Conservation (phyloP, 768 basidiomycete genomes). For the Chalciporus pseudorubinellus region DNA sequence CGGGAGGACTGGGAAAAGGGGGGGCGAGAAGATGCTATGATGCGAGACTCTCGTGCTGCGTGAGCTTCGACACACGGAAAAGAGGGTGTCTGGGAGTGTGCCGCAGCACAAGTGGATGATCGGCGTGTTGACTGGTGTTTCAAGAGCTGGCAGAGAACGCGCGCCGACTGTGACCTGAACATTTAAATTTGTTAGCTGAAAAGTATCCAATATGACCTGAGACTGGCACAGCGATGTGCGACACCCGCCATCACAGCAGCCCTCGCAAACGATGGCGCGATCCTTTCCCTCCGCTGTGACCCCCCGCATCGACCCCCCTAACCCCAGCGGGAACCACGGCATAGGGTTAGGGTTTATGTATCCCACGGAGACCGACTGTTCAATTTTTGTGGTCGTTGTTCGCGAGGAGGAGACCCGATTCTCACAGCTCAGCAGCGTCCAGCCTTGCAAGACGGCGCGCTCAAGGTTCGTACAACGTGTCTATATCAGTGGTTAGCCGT, state of each 20-base stretch:
- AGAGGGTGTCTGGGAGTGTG: conserved; percentile 21
- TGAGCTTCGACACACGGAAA: conserved; percentile 88
- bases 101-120: background rate
- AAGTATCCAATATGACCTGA: too few species aligned
- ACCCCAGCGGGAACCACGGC: background rate
- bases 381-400: too few species aligned
- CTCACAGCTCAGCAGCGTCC: background rate
- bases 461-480: conserved; percentile 8
- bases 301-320: background rate
- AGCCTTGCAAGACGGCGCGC: background rate
- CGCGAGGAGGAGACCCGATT: too few species aligned
- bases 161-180: background rate
- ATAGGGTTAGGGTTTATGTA: conserved; percentile 6
- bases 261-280: conserved; percentile 5
- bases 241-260: background rate
- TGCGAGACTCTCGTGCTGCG: conserved; percentile 60
- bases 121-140: background rate
- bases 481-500: conserved; percentile 15
- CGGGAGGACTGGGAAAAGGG: conserved; percentile 18
- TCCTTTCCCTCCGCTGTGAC: background rate
- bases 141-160: background rate
- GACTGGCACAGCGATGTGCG: background rate
- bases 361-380: background rate
- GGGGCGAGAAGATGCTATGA: conserved; percentile 33
- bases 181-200: background rate